phyloP scores from a whole-genome alignment of 352 stramenopile genomes.

The Pythium rhizo-oryzae region DNA sequence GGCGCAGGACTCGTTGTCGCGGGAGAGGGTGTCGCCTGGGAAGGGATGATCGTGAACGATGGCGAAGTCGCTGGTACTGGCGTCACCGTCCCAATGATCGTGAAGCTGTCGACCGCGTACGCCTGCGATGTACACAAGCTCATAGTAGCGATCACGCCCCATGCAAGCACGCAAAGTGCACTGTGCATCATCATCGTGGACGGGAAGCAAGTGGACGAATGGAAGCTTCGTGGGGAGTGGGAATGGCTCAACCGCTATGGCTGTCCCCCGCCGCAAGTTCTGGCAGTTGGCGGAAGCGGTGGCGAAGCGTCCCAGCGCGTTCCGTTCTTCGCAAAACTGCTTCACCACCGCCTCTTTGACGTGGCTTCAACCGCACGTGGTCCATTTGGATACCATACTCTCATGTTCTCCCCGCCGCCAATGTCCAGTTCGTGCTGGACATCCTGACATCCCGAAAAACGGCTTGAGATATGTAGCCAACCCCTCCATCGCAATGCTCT shows the following conservation, averaged over 20 bases:
- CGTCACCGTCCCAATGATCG: constrained; percentile 5
- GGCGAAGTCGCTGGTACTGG: constrained; percentile 1
- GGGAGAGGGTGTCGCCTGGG: neutral
- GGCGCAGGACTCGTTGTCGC: neutral
- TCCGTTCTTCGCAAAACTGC: neutral
- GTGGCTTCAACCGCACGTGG: too few relatives aligned
- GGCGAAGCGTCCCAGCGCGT: neutral
- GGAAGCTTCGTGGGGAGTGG: too few relatives aligned
- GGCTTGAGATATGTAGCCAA: constrained; percentile 5
- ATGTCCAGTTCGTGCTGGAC: neutral
- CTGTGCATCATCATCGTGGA: neutral
- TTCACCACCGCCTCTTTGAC: too few relatives aligned
- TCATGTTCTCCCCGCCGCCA: too few relatives aligned
- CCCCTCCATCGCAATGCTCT: neutral
- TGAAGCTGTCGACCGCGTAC: neutral
- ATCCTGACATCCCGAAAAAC: too few relatives aligned
- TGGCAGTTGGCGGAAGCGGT: neutral
- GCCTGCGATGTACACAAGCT: neutral
- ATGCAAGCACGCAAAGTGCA: neutral
- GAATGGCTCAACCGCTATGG: neutral
- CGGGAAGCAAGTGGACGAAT: too few relatives aligned
- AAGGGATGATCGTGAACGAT: neutral
- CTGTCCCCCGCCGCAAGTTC: neutral
- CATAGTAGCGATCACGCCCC: neutral
- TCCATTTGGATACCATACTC: too few relatives aligned